Conservation (phyloP, 306 rosid genomes). For the Fagus crenata region DNA sequence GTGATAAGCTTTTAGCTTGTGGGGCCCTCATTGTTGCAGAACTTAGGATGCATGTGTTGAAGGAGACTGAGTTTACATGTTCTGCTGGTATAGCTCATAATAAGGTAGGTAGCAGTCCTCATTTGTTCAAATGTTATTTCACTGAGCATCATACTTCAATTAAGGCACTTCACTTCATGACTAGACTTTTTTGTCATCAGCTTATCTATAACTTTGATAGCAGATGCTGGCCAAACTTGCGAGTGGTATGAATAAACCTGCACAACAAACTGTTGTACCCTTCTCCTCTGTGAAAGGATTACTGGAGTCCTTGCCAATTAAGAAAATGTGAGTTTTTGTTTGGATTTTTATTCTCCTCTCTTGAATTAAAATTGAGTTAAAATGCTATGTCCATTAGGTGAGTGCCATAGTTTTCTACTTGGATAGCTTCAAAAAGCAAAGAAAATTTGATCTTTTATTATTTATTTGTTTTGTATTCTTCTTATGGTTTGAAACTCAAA, state of each 20-base stretch:
- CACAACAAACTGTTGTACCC: slow-evolving; percentile 94
- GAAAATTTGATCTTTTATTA: slow-evolving; percentile 4
- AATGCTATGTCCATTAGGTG: slow-evolving; percentile 2
- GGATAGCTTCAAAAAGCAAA: neutral
- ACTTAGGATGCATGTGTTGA: slow-evolving; percentile 82
- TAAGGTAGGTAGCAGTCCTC: slow-evolving; percentile 52
- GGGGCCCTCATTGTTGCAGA: slow-evolving; percentile 87
- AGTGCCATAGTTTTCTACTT: neutral
- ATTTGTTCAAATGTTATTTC: slow-evolving; percentile 5
- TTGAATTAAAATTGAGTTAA: neutral
- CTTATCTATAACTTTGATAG: slow-evolving; percentile 29
- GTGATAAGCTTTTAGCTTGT: slow-evolving; percentile 89
- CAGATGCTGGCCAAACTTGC: slow-evolving; percentile 97
- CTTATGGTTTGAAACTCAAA: neutral
- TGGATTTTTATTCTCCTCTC: neutral
- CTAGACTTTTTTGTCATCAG: slow-evolving; percentile 14
- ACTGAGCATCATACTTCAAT: slow-evolving; percentile 4
- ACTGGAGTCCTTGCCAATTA: slow-evolving; percentile 84
- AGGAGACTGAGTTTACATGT: slow-evolving; percentile 89
- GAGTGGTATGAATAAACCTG: slow-evolving; percentile 94
- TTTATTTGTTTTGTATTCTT: slow-evolving; percentile 17
- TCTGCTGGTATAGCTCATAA: slow-evolving; percentile 99
- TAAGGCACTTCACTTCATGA: slow-evolving; percentile 4
- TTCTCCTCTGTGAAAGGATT: slow-evolving; percentile 74
- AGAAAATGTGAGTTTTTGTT: slow-evolving; percentile 67